These are phyloP conservation scores for Penicillium occitanis DNA, from an alignment of 2,329 filamentous ascomycete genomes.

Conservation along the genomic window DNA sequence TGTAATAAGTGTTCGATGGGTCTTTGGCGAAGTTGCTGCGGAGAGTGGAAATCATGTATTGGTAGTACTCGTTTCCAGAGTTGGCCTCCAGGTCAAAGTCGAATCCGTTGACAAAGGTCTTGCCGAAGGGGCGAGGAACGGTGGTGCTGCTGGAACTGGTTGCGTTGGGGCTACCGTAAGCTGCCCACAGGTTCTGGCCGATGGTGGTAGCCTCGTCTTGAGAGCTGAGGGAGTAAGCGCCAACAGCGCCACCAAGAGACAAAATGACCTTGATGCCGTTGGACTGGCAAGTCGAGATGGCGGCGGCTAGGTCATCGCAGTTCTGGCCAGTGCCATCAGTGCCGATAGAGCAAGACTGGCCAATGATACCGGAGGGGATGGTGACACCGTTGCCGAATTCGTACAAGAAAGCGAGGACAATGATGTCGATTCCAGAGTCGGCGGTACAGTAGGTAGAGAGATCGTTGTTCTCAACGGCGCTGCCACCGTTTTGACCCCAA, in stretches of 20 bases:
- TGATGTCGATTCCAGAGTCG: slow-evolving; percentile 43
- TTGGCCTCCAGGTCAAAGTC: slow-evolving; percentile 53
- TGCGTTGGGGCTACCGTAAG: slow-evolving; percentile 42
- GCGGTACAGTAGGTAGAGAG: slow-evolving; percentile 38
- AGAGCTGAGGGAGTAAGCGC: slow-evolving; percentile 38
- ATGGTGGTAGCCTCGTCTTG: slow-evolving; percentile 43
- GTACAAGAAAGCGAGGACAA: slow-evolving; percentile 48
- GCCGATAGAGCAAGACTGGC: slow-evolving; percentile 40
- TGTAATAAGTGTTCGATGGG: slow-evolving; percentile 46
- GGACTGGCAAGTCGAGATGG: slow-evolving; percentile 47
- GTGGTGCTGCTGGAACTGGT: slow-evolving; percentile 34
- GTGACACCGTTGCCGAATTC: slow-evolving; percentile 36
- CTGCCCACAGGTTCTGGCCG: slow-evolving; percentile 45
- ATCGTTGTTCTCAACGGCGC: slow-evolving; percentile 18
- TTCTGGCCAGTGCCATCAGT: slow-evolving; percentile 19
- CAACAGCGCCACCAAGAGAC: slow-evolving; percentile 46
- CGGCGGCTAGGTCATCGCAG: slow-evolving; percentile 42
- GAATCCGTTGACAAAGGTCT: slow-evolving; percentile 52
- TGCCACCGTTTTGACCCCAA: slow-evolving; percentile 17
- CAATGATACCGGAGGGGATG: slow-evolving; percentile 45
- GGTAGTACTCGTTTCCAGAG: slow-evolving; percentile 39
- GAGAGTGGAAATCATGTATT: slow-evolving; percentile 48
- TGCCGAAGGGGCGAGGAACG: slow-evolving; percentile 53
- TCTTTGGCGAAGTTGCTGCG: slow-evolving; percentile 42
- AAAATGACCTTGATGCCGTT: slow-evolving; percentile 49